Evolutionary conservation across 768 basidiomycete genomes (phyloP).

Genomic region (Lentinula guzmanii): DNA sequence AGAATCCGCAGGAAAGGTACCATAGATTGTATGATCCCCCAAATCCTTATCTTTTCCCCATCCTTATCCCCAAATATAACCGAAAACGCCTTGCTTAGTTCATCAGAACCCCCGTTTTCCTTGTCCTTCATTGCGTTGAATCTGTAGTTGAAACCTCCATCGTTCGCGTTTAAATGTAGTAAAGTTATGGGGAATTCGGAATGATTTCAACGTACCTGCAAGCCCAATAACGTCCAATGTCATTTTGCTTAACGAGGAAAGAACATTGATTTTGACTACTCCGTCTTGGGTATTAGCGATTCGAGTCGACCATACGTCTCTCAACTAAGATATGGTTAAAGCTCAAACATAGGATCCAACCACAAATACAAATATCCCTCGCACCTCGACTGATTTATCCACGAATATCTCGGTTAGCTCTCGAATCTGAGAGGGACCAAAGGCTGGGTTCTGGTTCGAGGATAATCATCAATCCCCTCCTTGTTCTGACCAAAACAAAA

Average conservation of each 20-base stretch:
- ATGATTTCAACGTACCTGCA: slow-evolving; percentile 46
- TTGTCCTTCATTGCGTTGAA: slow-evolving; percentile 22
- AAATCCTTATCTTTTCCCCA: slow-evolving; percentile 19
- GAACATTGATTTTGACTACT: slow-evolving; percentile 43
- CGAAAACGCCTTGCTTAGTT: slow-evolving; percentile 48
- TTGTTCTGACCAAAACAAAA: neutral
- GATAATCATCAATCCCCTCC: neutral
- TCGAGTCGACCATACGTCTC: slow-evolving; percentile 39
- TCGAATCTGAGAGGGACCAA: slow-evolving; percentile 53
- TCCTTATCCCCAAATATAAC: slow-evolving; percentile 40
- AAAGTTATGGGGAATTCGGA: slow-evolving; percentile 17
- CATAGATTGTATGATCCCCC: slow-evolving; percentile 25
- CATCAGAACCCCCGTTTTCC: slow-evolving; percentile 28
- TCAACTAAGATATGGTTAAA: slow-evolving; percentile 26
- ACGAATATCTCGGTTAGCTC: slow-evolving; percentile 52
- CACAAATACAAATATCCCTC: neutral
- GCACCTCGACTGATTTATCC: slow-evolving; percentile 48
- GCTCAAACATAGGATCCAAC: neutral
- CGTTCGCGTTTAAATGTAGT: slow-evolving; percentile 11
- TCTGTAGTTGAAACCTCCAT: slow-evolving; percentile 25
- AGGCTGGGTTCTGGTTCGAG: slow-evolving; percentile 52
- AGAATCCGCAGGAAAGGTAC: slow-evolving; percentile 32
- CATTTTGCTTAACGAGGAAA: slow-evolving; percentile 58
- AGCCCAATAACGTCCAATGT: slow-evolving; percentile 77
- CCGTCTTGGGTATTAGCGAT: slow-evolving; percentile 19